Conservation (phyloP, 1,139 yeast genomes). For the Meyerozyma smithsonii region DNA sequence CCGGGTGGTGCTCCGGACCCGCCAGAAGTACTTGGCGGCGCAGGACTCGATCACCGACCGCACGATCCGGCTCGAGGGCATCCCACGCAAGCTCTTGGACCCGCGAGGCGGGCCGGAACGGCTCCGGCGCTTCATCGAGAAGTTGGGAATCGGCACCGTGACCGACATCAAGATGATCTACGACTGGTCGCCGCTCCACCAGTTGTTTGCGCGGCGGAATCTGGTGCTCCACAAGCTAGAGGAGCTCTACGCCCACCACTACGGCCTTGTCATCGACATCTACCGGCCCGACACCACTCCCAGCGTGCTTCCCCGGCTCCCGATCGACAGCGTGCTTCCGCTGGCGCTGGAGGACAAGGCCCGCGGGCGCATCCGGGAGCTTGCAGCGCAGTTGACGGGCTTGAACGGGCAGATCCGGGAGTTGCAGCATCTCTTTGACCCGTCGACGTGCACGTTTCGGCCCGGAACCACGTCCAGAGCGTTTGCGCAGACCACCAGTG, state of each 20-base stretch:
- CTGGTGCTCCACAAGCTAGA: slow-evolving; percentile 36
- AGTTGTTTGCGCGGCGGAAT: slow-evolving; percentile 35
- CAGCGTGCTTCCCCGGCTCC: slow-evolving; percentile 9
- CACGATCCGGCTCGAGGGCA: slow-evolving; percentile 42
- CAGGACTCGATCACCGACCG: slow-evolving; percentile 44
- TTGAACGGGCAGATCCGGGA: slow-evolving; percentile 25
- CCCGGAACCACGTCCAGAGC: background rate
- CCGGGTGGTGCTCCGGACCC: slow-evolving; percentile 30
- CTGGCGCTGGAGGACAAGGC: background rate
- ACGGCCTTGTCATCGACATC: slow-evolving; percentile 43
- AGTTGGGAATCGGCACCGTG: slow-evolving; percentile 58
- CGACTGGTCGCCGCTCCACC: slow-evolving; percentile 48
- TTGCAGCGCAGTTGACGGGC: slow-evolving; percentile 19
- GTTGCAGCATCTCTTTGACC: slow-evolving; percentile 30
- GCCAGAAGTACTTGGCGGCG: slow-evolving; percentile 39
- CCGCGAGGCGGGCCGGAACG: slow-evolving; percentile 17
- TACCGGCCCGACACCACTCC: slow-evolving; percentile 17
- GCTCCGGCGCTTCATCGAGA: slow-evolving; percentile 53
- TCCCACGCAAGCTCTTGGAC: slow-evolving; percentile 43
- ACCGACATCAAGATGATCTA: slow-evolving; percentile 50
- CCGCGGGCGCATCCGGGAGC: slow-evolving; percentile 4
- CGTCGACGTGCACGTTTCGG: slow-evolving; percentile 16
- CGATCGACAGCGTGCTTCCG: slow-evolving; percentile 1
- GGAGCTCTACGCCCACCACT: slow-evolving; percentile 38
- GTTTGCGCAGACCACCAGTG: slow-evolving; percentile 34